These are phyloP conservation scores for Pseudovirgaria hyperparasitica DNA, from an alignment of 2,329 filamentous ascomycete species.

Conservation along the genomic window DNA sequence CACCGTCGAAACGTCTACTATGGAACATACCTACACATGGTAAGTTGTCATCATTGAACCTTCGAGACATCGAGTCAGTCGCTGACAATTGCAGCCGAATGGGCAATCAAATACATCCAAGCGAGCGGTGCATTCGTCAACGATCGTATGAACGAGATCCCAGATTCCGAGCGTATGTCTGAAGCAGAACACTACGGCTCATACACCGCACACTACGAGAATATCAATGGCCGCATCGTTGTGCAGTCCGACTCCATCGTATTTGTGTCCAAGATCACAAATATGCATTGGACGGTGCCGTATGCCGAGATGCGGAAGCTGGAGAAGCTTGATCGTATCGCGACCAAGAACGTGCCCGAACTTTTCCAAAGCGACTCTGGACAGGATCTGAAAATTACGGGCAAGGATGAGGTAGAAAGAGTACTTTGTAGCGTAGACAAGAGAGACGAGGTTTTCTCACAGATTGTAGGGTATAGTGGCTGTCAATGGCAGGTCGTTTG, in stretches of 20 bases:
- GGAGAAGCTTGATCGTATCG: conserved; percentile 15
- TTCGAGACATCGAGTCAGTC: background rate
- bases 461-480: conserved; percentile 18
- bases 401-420: conserved; percentile 6
- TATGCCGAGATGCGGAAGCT: conserved; percentile 10
- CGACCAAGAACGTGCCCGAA: conserved; percentile 9
- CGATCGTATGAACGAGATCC: background rate
- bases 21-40: conserved; percentile 26
- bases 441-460: conserved; percentile 17
- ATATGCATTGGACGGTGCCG: conserved; percentile 7
- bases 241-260: conserved; percentile 10
- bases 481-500: conserved; percentile 18
- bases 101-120: conserved; percentile 19
- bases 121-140: conserved; percentile 12
- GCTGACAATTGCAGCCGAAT: conserved; percentile 12
- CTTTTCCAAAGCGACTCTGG: conserved; percentile 10
- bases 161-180: background rate
- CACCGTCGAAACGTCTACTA: conserved; percentile 19
- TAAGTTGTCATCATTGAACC: no score
- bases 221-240: conserved; percentile 9
- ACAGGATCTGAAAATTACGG: conserved; percentile 11
- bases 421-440: conserved; percentile 11
- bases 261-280: conserved; percentile 8
- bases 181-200: conserved; percentile 9
- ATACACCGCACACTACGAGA: conserved; percentile 10